Percentiles rank a stretch among this genome's conserved stretches.
phyloP scores from a whole-genome alignment of 1,139 yeast genomes.

The Arxiozyma slooffiae region DNA sequence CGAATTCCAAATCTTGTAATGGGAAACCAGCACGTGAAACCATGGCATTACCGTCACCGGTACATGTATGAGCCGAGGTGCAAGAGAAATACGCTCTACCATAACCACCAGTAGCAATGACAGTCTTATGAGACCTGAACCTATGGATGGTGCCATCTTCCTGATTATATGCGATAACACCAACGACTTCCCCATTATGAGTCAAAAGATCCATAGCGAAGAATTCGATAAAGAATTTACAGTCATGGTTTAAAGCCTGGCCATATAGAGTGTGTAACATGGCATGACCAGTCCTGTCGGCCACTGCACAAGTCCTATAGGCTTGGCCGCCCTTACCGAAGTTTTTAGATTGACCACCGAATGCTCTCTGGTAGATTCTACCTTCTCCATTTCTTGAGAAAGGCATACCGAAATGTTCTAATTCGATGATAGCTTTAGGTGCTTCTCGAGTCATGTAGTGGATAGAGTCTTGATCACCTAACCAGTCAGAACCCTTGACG shows the following conservation, averaged over 20 bases:
- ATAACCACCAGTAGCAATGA: conserved; percentile 97
- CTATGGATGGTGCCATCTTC: conserved; percentile 98
- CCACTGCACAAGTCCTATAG: conserved; percentile 97
- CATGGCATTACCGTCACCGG: conserved; percentile 99
- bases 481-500: conserved; percentile 99
- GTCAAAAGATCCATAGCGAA: conserved; percentile 90
- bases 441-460: conserved; percentile 99
- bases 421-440: conserved; percentile 87
- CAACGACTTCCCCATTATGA: conserved; percentile 94
- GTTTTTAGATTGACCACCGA: conserved; percentile 95
- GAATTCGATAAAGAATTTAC: conserved; percentile 95
- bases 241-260: conserved; percentile 91
- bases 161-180: conserved; percentile 95
- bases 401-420: conserved; percentile 97
- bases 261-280: conserved; percentile 92
- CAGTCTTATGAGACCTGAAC: conserved; percentile 93
- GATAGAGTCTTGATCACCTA: conserved; percentile 98
- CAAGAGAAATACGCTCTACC: conserved; percentile 98
- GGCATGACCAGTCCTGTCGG: conserved; percentile 98
- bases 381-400: conserved; percentile 97
- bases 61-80: conserved; percentile 98
- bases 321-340: conserved; percentile 99
- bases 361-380: conserved; percentile 95
- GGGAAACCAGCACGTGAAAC: conserved; percentile 98
- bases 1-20: conserved; percentile 92